Evolutionary conservation across 192 early-diverging fungal genomes (phyloP).

Genomic region (Cladochytrium replicatum): DNA sequence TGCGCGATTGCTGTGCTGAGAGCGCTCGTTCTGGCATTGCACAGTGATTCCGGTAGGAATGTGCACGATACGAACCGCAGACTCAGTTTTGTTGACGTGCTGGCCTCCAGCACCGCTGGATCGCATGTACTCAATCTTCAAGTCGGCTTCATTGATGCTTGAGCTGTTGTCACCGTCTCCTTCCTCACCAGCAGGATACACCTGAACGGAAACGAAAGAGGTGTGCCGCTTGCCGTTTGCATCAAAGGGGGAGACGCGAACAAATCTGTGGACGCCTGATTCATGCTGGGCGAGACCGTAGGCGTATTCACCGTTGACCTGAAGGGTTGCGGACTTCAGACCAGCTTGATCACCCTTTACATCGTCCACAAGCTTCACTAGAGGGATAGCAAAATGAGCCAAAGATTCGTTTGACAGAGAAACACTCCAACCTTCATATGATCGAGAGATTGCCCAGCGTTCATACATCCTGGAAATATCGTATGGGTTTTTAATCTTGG

Average conservation of each 20-base stretch:
- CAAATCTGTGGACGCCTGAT: conserved; percentile 41
- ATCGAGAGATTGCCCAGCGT: conserved; percentile 20
- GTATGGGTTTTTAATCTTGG: conserved; percentile 1
- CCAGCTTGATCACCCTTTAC: conserved; percentile 32
- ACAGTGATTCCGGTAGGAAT: conserved; percentile 77
- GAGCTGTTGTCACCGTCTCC: conserved; percentile 8
- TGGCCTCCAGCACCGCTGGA: conserved; percentile 47
- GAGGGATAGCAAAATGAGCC: neutral
- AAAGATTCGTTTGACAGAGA: neutral
- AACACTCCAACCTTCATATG: conserved; percentile 9
- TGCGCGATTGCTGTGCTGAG: conserved; percentile 85
- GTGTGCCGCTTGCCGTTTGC: conserved; percentile 43
- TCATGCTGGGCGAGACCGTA: conserved; percentile 47
- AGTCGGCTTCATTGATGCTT: conserved; percentile 31
- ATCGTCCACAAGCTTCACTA: conserved; percentile 32
- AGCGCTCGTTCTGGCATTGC: conserved; percentile 73
- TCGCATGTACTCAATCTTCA: conserved; percentile 46
- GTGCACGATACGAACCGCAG: conserved; percentile 88
- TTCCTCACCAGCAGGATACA: conserved; percentile 23
- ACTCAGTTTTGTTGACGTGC: conserved; percentile 94
- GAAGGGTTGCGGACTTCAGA: conserved; percentile 29
- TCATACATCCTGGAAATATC: conserved; percentile 28
- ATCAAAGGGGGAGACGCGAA: conserved; percentile 42
- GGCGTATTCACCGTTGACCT: conserved; percentile 35
- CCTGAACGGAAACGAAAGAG: conserved; percentile 39